phyloP scores from a whole-genome alignment of 495 filamentous ascomycete genomes.

The Neurospora sp. region DNA sequence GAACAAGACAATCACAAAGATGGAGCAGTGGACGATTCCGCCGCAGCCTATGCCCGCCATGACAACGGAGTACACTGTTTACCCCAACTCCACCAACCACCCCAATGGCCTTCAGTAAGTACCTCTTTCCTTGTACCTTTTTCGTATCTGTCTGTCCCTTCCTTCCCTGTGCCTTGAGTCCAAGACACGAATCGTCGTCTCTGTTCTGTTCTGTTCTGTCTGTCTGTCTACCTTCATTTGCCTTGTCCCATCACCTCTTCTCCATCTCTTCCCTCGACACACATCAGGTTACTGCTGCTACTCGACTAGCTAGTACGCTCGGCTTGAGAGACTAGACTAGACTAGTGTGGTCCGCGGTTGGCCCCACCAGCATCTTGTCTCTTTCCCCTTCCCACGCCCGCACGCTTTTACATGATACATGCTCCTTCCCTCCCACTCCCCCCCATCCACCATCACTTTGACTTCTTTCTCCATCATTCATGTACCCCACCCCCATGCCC shows the following conservation, averaged over 20 bases:
- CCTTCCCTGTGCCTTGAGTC: background rate
- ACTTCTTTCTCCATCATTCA: slow-evolving; percentile 8
- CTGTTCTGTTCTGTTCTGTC: slow-evolving; percentile 12
- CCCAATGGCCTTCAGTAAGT: slow-evolving; percentile 43
- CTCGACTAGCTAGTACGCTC: background rate
- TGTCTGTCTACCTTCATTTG: slow-evolving; percentile 5
- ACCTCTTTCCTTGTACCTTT: slow-evolving; percentile 35
- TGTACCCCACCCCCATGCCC: slow-evolving; percentile 15
- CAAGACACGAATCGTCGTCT: slow-evolving; percentile 5
- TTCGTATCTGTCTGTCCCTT: slow-evolving; percentile 20
- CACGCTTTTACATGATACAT: slow-evolving; percentile 6
- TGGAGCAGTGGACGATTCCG: slow-evolving; percentile 44
- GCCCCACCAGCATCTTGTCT: background rate
- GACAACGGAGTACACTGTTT: slow-evolving; percentile 29
- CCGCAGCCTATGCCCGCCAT: slow-evolving; percentile 20
- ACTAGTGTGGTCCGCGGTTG: background rate
- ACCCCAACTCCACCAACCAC: slow-evolving; percentile 38
- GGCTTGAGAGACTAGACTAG: background rate
- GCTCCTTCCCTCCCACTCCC: background rate
- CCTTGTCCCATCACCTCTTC: background rate
- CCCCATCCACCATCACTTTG: background rate
- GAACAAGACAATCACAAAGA: slow-evolving; percentile 5
- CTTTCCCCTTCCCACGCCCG: slow-evolving; percentile 3
- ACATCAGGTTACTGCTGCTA: background rate
- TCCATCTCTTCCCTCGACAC: background rate